Evolutionary conservation across 257 asterid species (phyloP), one percentile per base, ranked within the genome.

Genomic region (Echium plantagineum): DNA sequence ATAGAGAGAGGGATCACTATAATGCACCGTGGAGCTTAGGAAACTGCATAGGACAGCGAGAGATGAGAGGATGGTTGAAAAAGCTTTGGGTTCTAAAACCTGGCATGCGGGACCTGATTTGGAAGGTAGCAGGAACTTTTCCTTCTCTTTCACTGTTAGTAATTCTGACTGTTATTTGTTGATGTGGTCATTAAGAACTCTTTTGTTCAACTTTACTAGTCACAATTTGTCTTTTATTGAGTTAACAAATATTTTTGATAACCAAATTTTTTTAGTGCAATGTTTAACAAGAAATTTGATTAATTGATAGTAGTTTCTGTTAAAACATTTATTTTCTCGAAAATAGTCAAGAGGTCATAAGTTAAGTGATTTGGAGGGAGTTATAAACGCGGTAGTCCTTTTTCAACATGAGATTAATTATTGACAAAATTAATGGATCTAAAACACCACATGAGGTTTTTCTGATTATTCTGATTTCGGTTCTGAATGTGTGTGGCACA

Each of bases 11-110:
- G 75, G 97, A 89, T 71, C 97, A 93, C 73, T 93, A 81, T 66
- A 86, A 67, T 69, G 77, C 94, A 55, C 55, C 75, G 69, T 93
- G 98, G 98, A 75, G 94, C 81, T 71, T 85, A 65, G 75, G 96
- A 68, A 93, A 89, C 74, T 74, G 83, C 73, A 88, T 93, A 62
- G 98, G 94, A 64, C 95, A 88, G 65, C 78, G 98, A 69, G 95
- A 93, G 82, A 78, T 93, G 97, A 78, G 98, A 77, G 89, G 72
- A 68, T 93, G 97, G 98, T 71, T 89, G 49, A 75, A 76, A 63
- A 89, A 76, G 74, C 98, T 89, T 62, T 93, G 98, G 98, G 72
- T 75, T 55, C 72, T 72, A 66, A 82, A 80, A 70, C 95, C 95
- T 26, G 86, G 60, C 65, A 77, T 77, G 59, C 77, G 97, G 74